Percentiles rank a stretch among this genome's conserved stretches.
phyloP scores from a whole-genome alignment of 148 eudicot genomes.

The Chenopodium formosanum region DNA sequence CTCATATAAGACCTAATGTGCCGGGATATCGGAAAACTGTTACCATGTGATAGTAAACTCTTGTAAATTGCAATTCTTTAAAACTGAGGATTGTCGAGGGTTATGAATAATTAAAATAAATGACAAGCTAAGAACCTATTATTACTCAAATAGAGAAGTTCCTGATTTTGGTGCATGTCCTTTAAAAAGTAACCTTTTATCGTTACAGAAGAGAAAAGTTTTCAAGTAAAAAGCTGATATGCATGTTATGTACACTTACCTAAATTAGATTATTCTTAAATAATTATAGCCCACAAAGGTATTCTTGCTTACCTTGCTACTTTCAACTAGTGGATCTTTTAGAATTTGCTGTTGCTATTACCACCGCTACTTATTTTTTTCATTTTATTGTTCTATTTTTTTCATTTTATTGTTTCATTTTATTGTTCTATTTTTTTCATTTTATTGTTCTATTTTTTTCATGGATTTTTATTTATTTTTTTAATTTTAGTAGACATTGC shows the following conservation, averaged over 20 bases:
- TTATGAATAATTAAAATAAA: too few relatives aligned
- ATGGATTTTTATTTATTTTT: background rate
- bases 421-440: too few relatives aligned
- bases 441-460: too few relatives aligned
- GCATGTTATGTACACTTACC: background rate
- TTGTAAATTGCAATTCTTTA: too few relatives aligned
- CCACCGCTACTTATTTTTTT: constrained; percentile 6
- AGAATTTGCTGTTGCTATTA: background rate
- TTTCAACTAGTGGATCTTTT: background rate
- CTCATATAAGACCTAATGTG: too few relatives aligned
- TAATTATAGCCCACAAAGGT: background rate
- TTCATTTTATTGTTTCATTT: too few relatives aligned
- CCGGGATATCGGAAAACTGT: too few relatives aligned
- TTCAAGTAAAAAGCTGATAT: background rate
- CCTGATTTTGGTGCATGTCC: background rate
- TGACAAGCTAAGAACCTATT: background rate
- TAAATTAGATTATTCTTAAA: background rate
- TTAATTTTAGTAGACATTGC: background rate
- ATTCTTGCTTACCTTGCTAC: background rate
- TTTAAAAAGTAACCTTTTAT: background rate
- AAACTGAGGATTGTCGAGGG: too few relatives aligned
- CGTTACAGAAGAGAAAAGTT: background rate
- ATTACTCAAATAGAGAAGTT: background rate
- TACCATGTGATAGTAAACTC: too few relatives aligned
- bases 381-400: too few relatives aligned